Evolutionary conservation across 306 rosid species (phyloP).

Genomic region (Astragalus membranaceus): DNA sequence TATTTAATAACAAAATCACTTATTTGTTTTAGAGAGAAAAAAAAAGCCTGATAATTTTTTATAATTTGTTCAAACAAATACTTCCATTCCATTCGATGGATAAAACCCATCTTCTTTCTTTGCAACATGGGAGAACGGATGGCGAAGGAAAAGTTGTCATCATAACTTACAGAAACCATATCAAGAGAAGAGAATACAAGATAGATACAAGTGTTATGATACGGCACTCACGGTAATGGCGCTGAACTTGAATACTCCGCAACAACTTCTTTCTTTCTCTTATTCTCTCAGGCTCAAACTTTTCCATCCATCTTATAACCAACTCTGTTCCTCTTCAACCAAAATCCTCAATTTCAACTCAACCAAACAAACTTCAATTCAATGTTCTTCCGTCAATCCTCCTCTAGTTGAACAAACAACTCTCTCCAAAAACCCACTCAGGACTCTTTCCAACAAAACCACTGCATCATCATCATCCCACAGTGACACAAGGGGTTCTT

Average conservation of each 20-base stretch:
- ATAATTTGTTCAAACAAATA: no score
- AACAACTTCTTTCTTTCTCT: slow-evolving; percentile 22
- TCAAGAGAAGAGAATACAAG: no score
- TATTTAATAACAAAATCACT: no score
- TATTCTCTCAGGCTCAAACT: slow-evolving; percentile 13
- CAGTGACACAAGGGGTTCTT: slow-evolving; percentile 27
- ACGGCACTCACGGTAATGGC: slow-evolving; percentile 27
- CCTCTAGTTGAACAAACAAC: background rate
- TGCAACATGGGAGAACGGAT: no score
- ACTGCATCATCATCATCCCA: background rate
- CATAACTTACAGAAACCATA: no score
- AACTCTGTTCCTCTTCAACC: background rate
- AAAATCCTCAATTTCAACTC: slow-evolving; percentile 16
- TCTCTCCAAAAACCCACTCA: background rate
- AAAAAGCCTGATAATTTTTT: no score
- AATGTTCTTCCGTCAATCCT: slow-evolving; percentile 31
- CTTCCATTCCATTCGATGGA: no score
- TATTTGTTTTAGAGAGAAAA: no score
- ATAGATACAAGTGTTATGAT: background rate
- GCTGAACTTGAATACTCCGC: slow-evolving; percentile 34
- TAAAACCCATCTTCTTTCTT: no score
- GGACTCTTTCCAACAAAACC: slow-evolving; percentile 12
- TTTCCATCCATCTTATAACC: background rate
- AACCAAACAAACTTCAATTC: slow-evolving; percentile 13
- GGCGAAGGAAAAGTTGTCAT: no score